Evolutionary conservation across 768 basidiomycete species (phyloP).

Genomic region (Kwoniella shandongensis): DNA sequence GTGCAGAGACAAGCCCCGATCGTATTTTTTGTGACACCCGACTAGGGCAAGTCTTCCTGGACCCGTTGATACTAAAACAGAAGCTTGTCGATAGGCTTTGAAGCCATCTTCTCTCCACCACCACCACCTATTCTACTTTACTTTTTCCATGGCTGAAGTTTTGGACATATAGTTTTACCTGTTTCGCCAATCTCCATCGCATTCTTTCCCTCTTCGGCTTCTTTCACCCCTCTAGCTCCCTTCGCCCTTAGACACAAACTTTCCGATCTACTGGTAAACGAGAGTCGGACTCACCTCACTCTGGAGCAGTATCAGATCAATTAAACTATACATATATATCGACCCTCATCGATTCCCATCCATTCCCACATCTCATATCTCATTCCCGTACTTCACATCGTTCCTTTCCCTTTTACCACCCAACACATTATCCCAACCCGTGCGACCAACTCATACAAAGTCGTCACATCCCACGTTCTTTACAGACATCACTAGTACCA

Average conservation of each 20-base stretch:
- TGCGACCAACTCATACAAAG: slow-evolving; percentile 14
- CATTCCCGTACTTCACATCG: background rate
- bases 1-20: too few species aligned
- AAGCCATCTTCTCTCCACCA: too few species aligned
- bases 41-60: too few species aligned
- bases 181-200: background rate
- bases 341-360: background rate
- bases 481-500: slow-evolving; percentile 14
- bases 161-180: slow-evolving; percentile 1
- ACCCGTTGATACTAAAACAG: too few species aligned
- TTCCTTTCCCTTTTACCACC: slow-evolving; percentile 7
- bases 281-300: background rate
- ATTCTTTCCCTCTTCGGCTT: slow-evolving; percentile 3
- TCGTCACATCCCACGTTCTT: slow-evolving; percentile 22
- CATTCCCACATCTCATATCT: slow-evolving; percentile 1
- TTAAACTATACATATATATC: background rate
- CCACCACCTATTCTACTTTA: too few species aligned
- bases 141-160: slow-evolving; percentile 20
- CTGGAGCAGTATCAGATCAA: too few species aligned
- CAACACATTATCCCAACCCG: slow-evolving; percentile 16
- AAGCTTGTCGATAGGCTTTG: too few species aligned
- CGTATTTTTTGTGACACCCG: too few species aligned
- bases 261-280: background rate
- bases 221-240: too few species aligned
- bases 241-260: background rate